A percentile compares a stretch with the other conserved stretches of the same genome.
phyloP scores from a whole-genome alignment of 2,329 filamentous ascomycete species.

The Aspergillus sergii region DNA sequence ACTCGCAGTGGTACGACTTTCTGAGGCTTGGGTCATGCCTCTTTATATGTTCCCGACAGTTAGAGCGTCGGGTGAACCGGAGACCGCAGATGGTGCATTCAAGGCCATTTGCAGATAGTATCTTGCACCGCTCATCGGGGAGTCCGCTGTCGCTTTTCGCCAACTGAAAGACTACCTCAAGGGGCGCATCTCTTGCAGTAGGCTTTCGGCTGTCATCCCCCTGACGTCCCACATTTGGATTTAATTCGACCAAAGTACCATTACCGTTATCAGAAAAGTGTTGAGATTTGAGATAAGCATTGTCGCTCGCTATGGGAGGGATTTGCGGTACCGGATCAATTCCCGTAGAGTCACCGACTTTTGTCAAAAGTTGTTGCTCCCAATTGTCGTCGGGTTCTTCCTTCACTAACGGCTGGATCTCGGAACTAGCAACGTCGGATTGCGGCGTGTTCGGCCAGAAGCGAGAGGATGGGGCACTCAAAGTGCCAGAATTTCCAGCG shows the following conservation, averaged over 20 bases:
- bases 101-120: conserved; percentile 60
- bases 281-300: not conserved
- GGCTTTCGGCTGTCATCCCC: conserved; percentile 2
- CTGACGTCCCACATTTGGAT: not conserved
- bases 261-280: not conserved
- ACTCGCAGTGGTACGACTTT: conserved; percentile 70
- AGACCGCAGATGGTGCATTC: conserved; percentile 76
- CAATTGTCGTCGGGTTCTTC: conserved; percentile 21
- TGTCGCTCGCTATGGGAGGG: conserved; percentile 6
- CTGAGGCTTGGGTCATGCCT: conserved; percentile 75
- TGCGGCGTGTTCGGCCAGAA: conserved; percentile 31
- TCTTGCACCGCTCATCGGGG: conserved; percentile 18
- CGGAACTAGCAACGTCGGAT: conserved; percentile 24
- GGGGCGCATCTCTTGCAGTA: conserved; percentile 4
- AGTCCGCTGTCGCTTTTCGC: conserved; percentile 9
- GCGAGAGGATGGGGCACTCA: conserved; percentile 18
- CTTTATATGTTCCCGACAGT: conserved; percentile 83
- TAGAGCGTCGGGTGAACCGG: conserved; percentile 81
- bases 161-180: conserved; percentile 15
- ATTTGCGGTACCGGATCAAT: conserved; percentile 7
- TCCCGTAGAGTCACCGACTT: conserved; percentile 1
- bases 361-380: conserved; percentile 15
- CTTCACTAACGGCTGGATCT: conserved; percentile 14
- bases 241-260: conserved; percentile 3
- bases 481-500: conserved; percentile 13